These are phyloP conservation scores for Citrus mangshanensis DNA, from an alignment of 345 rosid genomes.

Conservation along the genomic window DNA sequence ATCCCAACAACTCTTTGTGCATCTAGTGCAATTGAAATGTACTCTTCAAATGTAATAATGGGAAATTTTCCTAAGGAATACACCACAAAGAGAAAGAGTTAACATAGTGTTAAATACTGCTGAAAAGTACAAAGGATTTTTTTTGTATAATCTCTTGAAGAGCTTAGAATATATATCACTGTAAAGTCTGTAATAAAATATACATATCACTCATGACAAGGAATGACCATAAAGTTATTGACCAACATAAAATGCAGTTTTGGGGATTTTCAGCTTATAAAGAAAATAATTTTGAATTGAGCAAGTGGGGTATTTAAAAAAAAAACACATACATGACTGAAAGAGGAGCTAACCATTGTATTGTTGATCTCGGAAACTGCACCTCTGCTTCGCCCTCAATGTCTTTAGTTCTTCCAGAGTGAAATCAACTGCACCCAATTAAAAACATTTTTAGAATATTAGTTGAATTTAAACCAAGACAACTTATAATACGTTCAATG, in stretches of 20 bases:
- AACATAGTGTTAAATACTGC: background rate
- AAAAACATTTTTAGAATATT: slow-evolving; percentile 10
- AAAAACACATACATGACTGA: background rate
- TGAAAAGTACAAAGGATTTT: background rate
- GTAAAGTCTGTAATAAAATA: background rate
- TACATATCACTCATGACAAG: background rate
- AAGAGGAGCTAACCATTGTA: slow-evolving; percentile 61
- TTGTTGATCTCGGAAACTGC: slow-evolving; percentile 74
- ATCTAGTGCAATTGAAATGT: slow-evolving; percentile 78
- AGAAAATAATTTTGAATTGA: background rate
- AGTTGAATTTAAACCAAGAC: background rate
- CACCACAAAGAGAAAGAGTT: slow-evolving; percentile 6
- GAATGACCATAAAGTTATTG: background rate
- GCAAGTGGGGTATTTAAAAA: background rate
- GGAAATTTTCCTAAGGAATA: slow-evolving; percentile 64
- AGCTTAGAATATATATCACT: background rate
- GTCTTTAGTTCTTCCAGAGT: slow-evolving; percentile 65
- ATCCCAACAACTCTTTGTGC: slow-evolving; percentile 89
- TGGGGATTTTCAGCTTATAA: background rate
- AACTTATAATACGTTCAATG: background rate
- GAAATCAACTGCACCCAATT: slow-evolving; percentile 69
- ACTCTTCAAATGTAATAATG: slow-evolving; percentile 85
- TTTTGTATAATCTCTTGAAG: background rate
- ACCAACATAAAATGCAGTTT: background rate
- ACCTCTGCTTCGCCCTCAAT: slow-evolving; percentile 81